These are phyloP conservation scores for Paraphaeosphaeria minitans DNA, from an alignment of 2,329 filamentous ascomycete genomes.

Conservation along the genomic window DNA sequence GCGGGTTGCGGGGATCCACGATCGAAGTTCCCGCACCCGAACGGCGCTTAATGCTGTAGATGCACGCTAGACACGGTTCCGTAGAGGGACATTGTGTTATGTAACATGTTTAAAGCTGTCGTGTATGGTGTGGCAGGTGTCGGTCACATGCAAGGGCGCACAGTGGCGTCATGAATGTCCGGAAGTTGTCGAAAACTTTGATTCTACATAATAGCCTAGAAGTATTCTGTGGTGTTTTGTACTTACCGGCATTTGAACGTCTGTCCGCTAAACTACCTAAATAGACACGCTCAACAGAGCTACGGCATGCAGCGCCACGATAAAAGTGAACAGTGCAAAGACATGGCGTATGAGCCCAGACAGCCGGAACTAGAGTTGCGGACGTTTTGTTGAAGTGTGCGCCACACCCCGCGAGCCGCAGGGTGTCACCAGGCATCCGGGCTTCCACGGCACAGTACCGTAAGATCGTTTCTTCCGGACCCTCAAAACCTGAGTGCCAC, in stretches of 20 bases:
- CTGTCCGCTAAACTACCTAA: neutral
- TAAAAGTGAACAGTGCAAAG: neutral
- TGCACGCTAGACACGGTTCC: neutral
- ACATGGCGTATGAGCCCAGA: neutral
- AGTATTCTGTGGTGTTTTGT: too few species aligned
- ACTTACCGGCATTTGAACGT: too few species aligned
- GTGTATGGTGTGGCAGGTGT: neutral
- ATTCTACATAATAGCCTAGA: too few species aligned
- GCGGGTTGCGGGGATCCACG: constrained; percentile 8
- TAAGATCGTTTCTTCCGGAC: too few species aligned
- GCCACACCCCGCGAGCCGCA: too few species aligned
- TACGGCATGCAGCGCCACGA: neutral
- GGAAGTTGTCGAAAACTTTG: neutral
- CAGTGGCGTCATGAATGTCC: neutral
- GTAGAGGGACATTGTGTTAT: neutral
- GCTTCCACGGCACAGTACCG: too few species aligned
- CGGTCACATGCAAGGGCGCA: neutral
- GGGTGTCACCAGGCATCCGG: too few species aligned
- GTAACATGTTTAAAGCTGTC: too few species aligned
- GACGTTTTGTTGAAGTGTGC: too few species aligned
- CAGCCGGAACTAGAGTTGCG: too few species aligned
- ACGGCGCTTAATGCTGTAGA: neutral
- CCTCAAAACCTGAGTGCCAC: too few species aligned
- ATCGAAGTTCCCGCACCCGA: constrained; percentile 1
- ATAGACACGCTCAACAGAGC: neutral